Evolutionary conservation across 768 basidiomycete species (phyloP), one percentile per base, ranked within the genome.

Genomic region (Dentipellis sp.): DNA sequence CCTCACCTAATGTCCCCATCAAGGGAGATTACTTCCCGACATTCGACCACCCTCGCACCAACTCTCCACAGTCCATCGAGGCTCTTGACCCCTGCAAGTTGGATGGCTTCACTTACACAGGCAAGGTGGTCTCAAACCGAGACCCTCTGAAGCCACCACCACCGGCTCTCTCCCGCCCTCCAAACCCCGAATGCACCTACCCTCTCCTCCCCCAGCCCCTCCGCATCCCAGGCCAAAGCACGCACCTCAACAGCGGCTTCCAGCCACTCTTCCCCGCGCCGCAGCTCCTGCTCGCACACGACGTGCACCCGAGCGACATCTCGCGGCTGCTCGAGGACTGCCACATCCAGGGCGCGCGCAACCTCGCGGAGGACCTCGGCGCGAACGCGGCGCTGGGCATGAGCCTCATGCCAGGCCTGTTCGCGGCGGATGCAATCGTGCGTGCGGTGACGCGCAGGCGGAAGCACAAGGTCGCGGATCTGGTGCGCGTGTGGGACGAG

Each of bases 331-430:
- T 45, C 42, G 42, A 45, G 42, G 42, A 45, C 42, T 45, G 42
- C 42, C 16, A 45, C 16, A n/a, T 45, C 8, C n/a, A 21, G n/a
- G 16, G 59, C 52, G n/a, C 52, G 58, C 12, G 8, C 48, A 55
- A 45, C 50, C 5, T 48, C 56, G 17, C 23, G n/a, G 50, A 55
- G 42, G 57, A 56, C 17, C 48, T 61, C 56, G 52, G 56, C n/a
- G 12, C 57, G 52, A 36, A 21, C 34, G 48, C 53, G 17, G 35
- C 38, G 40, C 53, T 56, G 35, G 55, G 53, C 16, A 34, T 61
- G 12, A 59, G 59, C 5, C 50, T 57, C 29, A 10, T 59, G 6
- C 39, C 50, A 3, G 60, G 58, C n/a, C n/a, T 45, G 10, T 45
- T 45, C 42, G 16, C 19, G 1, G n/a, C 42, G n/a, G n/a, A 19